Evolutionary conservation across 129 eudicot genomes (phyloP), one percentile per base, ranked within the genome.

Genomic region (Scalesia atractyloides): DNA sequence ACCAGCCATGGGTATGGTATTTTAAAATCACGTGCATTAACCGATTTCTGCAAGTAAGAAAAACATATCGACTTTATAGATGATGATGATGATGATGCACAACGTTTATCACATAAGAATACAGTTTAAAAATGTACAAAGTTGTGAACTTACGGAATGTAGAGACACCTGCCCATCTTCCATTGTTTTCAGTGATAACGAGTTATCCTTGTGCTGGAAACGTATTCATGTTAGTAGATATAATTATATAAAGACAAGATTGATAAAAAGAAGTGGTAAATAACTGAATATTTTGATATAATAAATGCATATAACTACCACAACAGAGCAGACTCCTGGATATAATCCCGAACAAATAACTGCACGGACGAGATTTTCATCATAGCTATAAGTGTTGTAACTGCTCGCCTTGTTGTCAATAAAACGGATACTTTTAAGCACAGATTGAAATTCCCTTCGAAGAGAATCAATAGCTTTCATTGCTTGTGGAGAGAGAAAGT

Each of bases 401-500:
- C 47, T 83, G 74, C 80, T 53, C 15, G 64, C 68, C 66, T 82
- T 92, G 80, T 81, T 81, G 76, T 89, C 91, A 57, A 83, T 82
- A 73, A 92, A 89, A 65, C 89, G 87, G 41, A 82, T 81, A 72
- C 85, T 90, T 77, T 72, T 83, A 16, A 92, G 88, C 87, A 83
- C 68, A 72, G 86, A 83, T 82, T 83, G 79, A 62, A 92, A 86
- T 81, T 89, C 96, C 72, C 49, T 80, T 63, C 93, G 80, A 26
- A 92, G 83, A 26, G 94, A 86, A 84, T 92, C 97, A 73, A 88
- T 89, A 69, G 91, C 82, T 83, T 86, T 92, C 97, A 91, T 84
- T 24, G 97, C 82, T 70, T 86, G 96, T 66, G 78, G 86, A 22
- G 97, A 91, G 10, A 91, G 83, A 79, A 91, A 91, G 72, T 91